phyloP scores from a whole-genome alignment of 331 rosid species.

The Stylosanthes scabra region DNA sequence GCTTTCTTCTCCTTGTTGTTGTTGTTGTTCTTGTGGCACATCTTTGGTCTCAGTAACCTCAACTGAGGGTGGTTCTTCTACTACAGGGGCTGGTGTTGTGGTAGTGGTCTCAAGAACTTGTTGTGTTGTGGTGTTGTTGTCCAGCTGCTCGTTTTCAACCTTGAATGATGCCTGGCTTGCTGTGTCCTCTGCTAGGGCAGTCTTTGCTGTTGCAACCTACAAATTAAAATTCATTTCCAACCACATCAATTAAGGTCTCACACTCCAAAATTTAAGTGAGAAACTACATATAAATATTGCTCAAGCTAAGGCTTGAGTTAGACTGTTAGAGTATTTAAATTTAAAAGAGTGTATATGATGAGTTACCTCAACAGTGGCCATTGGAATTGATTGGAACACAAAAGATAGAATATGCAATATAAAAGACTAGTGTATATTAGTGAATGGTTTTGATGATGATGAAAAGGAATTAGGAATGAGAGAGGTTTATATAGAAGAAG shows the following conservation, averaged over 20 bases:
- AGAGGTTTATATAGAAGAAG: slow-evolving; percentile 50
- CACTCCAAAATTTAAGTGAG: too few species aligned
- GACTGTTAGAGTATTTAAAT: too few species aligned
- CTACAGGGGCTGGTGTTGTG: slow-evolving; percentile 34
- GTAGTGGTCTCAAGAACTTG: slow-evolving; percentile 43
- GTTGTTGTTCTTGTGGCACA: slow-evolving; percentile 27
- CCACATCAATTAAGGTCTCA: too few species aligned
- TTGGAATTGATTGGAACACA: slow-evolving; percentile 57
- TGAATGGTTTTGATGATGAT: slow-evolving; percentile 22
- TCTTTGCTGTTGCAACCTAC: slow-evolving; percentile 66
- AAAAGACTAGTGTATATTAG: too few species aligned
- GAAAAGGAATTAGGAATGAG: slow-evolving; percentile 33
- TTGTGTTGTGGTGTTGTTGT: neutral
- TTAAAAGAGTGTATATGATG: neutral
- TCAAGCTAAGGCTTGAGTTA: too few species aligned
- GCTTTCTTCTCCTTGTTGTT: too few species aligned
- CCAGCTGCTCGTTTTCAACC: slow-evolving; percentile 39
- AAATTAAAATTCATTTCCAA: too few species aligned
- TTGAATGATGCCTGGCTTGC: slow-evolving; percentile 41
- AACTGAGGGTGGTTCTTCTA: slow-evolving; percentile 20
- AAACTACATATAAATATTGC: too few species aligned
- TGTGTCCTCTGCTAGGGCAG: slow-evolving; percentile 55
- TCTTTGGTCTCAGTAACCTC: slow-evolving; percentile 35
- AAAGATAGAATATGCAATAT: slow-evolving; percentile 21
- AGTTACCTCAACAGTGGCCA: slow-evolving; percentile 82